These are phyloP conservation scores for Phaeophleospora eucalypticola DNA, from an alignment of 2,329 filamentous ascomycete species.

Conservation along the genomic window DNA sequence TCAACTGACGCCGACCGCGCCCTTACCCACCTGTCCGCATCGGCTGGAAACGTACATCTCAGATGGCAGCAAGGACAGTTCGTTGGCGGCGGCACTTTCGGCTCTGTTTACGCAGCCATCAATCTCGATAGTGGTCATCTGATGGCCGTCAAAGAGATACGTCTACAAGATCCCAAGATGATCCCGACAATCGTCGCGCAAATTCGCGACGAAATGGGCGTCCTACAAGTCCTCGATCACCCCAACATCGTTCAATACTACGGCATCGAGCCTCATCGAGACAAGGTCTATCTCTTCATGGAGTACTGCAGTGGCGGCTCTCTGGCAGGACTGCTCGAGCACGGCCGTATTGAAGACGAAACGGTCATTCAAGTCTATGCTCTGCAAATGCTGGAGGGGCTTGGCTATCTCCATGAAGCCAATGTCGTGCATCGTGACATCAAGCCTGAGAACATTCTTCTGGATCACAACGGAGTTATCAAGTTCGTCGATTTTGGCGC, in stretches of 20 bases:
- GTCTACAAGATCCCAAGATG: conserved; percentile 90
- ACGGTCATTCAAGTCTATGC: conserved; percentile 97
- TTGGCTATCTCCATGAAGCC: conserved; percentile 88
- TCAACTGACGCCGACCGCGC: conserved; percentile 95
- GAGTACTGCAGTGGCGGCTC: conserved; percentile 97
- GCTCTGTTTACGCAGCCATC: conserved; percentile 94
- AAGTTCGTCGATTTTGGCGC: conserved; percentile 99
- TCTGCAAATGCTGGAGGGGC: conserved; percentile 85
- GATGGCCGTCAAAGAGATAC: conserved; percentile 98
- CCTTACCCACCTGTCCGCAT: conserved; percentile 87
- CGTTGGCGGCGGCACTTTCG: conserved; percentile 93
- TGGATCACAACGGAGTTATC: conserved; percentile 96
- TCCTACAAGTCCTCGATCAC: conserved; percentile 91
- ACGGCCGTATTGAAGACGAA: conserved; percentile 95
- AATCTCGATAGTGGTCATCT: conserved; percentile 92
- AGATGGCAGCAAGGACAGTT: conserved; percentile 99
- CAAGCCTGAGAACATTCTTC: conserved; percentile 93
- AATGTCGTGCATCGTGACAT: conserved; percentile 95
- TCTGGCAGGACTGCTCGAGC: conserved; percentile 81
- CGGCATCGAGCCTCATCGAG: conserved; percentile 94
- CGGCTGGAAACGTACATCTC: conserved; percentile 89
- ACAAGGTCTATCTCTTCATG: conserved; percentile 99
- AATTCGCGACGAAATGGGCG: conserved; percentile 95
- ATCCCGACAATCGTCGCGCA: conserved; percentile 92
- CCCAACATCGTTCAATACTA: conserved; percentile 98